Evolutionary conservation across 345 rosid species (phyloP).

Genomic region (Salix arbutifolia): DNA sequence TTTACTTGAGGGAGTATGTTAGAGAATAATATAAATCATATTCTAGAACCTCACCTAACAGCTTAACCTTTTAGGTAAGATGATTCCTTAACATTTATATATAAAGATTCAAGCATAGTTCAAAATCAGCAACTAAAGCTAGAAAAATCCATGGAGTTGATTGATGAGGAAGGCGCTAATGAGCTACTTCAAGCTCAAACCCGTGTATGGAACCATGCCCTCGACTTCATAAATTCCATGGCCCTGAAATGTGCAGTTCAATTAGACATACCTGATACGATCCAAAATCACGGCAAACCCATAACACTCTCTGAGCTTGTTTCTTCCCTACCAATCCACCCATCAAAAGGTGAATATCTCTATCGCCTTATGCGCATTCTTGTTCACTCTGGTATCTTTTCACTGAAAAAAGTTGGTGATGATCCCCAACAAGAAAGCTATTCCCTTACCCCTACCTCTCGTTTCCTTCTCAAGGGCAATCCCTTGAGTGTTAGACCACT

Average conservation of each 20-base stretch:
- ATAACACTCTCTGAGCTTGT: constrained; percentile 28
- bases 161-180: background rate
- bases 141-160: background rate
- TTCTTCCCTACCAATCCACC: constrained; percentile 13
- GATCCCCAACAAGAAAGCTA: background rate
- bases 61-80: too few species aligned
- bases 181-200: constrained; percentile 29
- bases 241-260: constrained; percentile 37
- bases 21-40: too few species aligned
- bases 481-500: background rate
- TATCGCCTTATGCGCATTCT: constrained; percentile 35
- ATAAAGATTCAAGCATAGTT: too few species aligned
- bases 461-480: background rate
- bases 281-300: constrained; percentile 38
- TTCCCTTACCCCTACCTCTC: background rate
- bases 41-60: too few species aligned
- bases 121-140: too few species aligned
- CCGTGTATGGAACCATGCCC: constrained; percentile 24
- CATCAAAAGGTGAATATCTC: constrained; percentile 12
- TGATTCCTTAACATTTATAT: too few species aligned
- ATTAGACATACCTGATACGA: constrained; percentile 36
- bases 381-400: constrained; percentile 37
- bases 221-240: constrained; percentile 28
- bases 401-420: background rate
- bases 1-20: too few species aligned